Conservation (phyloP, 2,329 filamentous ascomycete species). For the Taxawa tesnikishii region DNA sequence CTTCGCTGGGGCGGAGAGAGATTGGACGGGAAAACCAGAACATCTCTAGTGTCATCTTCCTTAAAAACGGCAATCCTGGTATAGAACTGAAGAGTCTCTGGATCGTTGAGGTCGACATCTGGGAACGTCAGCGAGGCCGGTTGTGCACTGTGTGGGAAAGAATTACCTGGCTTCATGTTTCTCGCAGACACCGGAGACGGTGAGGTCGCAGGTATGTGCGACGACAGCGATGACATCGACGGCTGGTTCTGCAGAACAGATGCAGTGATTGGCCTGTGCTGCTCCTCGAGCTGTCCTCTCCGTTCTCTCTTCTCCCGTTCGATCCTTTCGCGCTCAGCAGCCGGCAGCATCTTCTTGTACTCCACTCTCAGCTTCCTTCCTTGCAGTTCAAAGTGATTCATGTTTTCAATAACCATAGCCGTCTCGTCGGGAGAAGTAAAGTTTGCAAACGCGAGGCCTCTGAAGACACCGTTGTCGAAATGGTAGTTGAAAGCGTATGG, state of each 20-base stretch:
- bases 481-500: constrained; percentile 99
- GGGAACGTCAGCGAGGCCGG: constrained; percentile 21
- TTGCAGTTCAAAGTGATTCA: constrained; percentile 94
- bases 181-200: constrained; percentile 55
- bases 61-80: constrained; percentile 84
- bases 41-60: constrained; percentile 63
- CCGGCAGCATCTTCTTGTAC: constrained; percentile 98
- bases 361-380: constrained; percentile 90
- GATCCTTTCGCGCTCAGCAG: constrained; percentile 87
- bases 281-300: constrained; percentile 89
- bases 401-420: constrained; percentile 75
- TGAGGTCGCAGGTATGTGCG: constrained; percentile 48
- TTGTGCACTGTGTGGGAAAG: background rate
- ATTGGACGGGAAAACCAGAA: constrained; percentile 70
- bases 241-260: constrained; percentile 68
- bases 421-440: constrained; percentile 95
- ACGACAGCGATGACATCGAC: constrained; percentile 69
- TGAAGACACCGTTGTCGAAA: constrained; percentile 95
- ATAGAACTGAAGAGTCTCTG: constrained; percentile 75
- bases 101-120: constrained; percentile 76
- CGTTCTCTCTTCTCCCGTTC: constrained; percentile 95
- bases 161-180: constrained; percentile 20
- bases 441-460: constrained; percentile 92
- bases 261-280: constrained; percentile 62
- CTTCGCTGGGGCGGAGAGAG: constrained; percentile 75